Conservation (phyloP, 2,329 filamentous ascomycete species). For the Cladosporium cucumerinum region DNA sequence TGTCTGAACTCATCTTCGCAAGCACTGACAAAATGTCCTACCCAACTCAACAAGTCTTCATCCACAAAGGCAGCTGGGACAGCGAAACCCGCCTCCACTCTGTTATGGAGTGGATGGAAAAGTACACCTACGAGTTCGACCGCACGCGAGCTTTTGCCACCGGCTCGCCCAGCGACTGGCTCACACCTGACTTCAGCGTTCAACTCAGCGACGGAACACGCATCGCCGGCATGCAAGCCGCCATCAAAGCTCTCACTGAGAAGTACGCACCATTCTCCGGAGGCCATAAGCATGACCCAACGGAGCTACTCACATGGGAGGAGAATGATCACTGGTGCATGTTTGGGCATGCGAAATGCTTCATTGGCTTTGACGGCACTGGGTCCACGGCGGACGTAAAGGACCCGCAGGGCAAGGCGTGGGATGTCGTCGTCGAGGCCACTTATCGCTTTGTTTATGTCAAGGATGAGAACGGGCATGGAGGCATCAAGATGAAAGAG, state of each 20-base stretch:
- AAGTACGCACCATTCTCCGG: conserved; percentile 27
- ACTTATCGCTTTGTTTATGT: conserved; percentile 29
- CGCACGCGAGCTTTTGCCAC: conserved; percentile 18
- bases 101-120: conserved; percentile 29
- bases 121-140: conserved; percentile 25
- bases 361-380: conserved; percentile 22
- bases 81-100: conserved; percentile 26
- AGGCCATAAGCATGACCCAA: conserved; percentile 24
- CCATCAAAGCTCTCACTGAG: conserved; percentile 20
- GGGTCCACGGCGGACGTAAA: conserved; percentile 17
- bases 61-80: conserved; percentile 24
- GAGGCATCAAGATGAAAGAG: not conserved
- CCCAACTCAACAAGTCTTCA: conserved; percentile 24
- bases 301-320: conserved; percentile 22
- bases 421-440: conserved; percentile 26
- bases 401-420: conserved; percentile 24
- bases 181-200: conserved; percentile 7
- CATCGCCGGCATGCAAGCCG: conserved; percentile 23
- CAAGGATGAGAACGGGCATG: not conserved
- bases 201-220: conserved; percentile 25
- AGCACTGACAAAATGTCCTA: conserved; percentile 23
- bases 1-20: not conserved
- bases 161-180: conserved; percentile 18
- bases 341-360: conserved; percentile 26
- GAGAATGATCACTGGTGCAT: conserved; percentile 27